These are phyloP conservation scores for Tylopilus rubrobrunneus DNA, from an alignment of 768 basidiomycete genomes.

Conservation along the genomic window DNA sequence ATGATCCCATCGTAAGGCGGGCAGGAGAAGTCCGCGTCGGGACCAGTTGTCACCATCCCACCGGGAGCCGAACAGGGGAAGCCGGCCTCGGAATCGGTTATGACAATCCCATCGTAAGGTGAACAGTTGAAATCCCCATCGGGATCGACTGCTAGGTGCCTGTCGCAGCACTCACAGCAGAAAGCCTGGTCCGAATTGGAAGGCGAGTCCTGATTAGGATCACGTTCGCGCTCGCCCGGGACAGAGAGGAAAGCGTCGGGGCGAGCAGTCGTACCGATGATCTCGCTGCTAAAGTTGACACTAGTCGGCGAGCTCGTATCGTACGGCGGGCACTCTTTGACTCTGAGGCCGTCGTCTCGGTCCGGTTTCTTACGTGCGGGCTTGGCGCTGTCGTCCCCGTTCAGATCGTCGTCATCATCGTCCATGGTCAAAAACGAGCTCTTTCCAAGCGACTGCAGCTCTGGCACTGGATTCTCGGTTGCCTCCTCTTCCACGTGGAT, in stretches of 20 bases:
- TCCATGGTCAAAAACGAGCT: slow-evolving; percentile 14
- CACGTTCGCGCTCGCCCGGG: not conserved
- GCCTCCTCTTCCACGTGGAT: slow-evolving; percentile 21
- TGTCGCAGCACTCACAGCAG: not conserved
- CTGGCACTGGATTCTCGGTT: slow-evolving; percentile 1
- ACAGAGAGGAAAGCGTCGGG: slow-evolving; percentile 12
- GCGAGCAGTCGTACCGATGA: slow-evolving; percentile 15
- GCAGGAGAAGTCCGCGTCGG: not conserved
- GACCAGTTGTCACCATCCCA: not conserved
- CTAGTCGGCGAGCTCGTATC: slow-evolving; percentile 2
- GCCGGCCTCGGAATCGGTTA: not conserved
- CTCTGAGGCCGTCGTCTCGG: not conserved
- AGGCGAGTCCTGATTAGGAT: not conserved
- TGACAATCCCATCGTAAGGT: not conserved
- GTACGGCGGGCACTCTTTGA: slow-evolving; percentile 9
- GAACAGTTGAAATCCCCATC: not conserved
- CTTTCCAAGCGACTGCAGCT: slow-evolving; percentile 4
- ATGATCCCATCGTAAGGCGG: not conserved
- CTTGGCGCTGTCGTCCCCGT: not conserved
- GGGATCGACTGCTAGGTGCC: too few relatives aligned
- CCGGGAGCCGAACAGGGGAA: not conserved
- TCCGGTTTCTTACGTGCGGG: not conserved
- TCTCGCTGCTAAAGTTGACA: slow-evolving; percentile 9
- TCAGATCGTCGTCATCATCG: not conserved
- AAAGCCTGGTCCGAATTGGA: not conserved